Conservation (phyloP, 2,329 filamentous ascomycete species). For the Lecanicillium sp. region DNA sequence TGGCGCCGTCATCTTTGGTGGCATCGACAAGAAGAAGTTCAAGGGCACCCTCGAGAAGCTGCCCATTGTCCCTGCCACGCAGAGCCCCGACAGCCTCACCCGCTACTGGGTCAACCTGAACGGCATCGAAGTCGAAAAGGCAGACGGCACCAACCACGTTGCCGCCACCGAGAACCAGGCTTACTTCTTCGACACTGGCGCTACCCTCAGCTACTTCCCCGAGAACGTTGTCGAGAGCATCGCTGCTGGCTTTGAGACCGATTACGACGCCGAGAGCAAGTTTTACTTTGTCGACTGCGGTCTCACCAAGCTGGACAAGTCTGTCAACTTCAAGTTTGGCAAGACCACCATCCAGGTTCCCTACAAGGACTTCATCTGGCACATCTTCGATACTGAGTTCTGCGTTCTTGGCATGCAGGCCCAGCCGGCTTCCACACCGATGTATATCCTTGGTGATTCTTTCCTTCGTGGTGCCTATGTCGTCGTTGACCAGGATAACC, state of each 20-base stretch:
- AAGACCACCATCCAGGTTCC: slow-evolving; percentile 41
- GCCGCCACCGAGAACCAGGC: slow-evolving; percentile 32
- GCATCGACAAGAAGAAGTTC: slow-evolving; percentile 59
- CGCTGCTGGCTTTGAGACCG: slow-evolving; percentile 39
- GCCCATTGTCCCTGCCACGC: slow-evolving; percentile 49
- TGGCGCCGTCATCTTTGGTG: slow-evolving; percentile 62
- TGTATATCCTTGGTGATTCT: slow-evolving; percentile 4
- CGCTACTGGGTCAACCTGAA: slow-evolving; percentile 46
- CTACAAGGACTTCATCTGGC: slow-evolving; percentile 40
- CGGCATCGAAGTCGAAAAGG: slow-evolving; percentile 32
- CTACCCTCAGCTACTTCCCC: slow-evolving; percentile 61
- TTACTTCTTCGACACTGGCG: slow-evolving; percentile 65
- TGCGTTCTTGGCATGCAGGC: slow-evolving; percentile 3
- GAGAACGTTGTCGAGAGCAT: slow-evolving; percentile 42
- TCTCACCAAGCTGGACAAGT: slow-evolving; percentile 30
- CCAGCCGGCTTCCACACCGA: not conserved
- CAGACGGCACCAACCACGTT: slow-evolving; percentile 22
- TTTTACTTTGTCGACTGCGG: slow-evolving; percentile 41
- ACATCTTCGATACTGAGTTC: slow-evolving; percentile 14
- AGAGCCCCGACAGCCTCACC: slow-evolving; percentile 47
- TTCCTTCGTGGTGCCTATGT: slow-evolving; percentile 10
- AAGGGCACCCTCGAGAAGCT: slow-evolving; percentile 49
- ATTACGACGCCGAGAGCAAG: slow-evolving; percentile 27
- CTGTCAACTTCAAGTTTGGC: slow-evolving; percentile 41
- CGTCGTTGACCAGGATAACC: slow-evolving; percentile 18